A percentile compares a stretch with the other conserved stretches of the same genome.
Conservation (phyloP, 1,284 basidiomycete species). For the Ceratobasidium sp. region DNA sequence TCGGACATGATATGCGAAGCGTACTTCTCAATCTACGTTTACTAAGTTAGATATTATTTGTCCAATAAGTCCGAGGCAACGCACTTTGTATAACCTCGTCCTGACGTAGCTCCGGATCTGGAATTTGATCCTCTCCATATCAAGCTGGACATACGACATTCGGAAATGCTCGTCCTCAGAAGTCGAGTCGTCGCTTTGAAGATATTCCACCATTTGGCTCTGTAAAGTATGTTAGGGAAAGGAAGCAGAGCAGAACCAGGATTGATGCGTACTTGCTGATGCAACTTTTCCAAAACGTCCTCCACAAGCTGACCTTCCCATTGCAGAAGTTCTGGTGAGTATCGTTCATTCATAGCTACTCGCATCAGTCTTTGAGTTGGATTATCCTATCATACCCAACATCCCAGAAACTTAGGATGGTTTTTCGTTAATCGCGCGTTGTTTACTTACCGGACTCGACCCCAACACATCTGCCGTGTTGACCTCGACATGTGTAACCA, state of each 20-base stretch:
- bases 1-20: constrained; percentile 76
- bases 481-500: neutral
- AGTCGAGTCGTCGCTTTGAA: constrained; percentile 79
- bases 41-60: too few relatives aligned
- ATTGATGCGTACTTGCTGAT: constrained; percentile 79
- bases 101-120: constrained; percentile 86
- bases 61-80: constrained; percentile 43
- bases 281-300: constrained; percentile 77
- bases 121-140: constrained; percentile 91
- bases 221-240: constrained; percentile 25
- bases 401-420: too few relatives aligned
- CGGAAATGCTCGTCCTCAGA: constrained; percentile 91
- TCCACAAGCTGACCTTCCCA: constrained; percentile 79
- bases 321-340: constrained; percentile 79
- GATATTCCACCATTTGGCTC: constrained; percentile 53
- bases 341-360: constrained; percentile 87
- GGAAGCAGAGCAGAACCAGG: neutral
- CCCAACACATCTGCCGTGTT: constrained; percentile 28
- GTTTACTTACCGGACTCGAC: constrained; percentile 1
- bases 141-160: constrained; percentile 89
- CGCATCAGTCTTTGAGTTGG: constrained; percentile 61
- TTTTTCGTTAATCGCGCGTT: neutral
- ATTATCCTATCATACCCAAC: constrained; percentile 30
- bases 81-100: constrained; percentile 84
- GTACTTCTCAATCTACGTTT: constrained; percentile 90